Conservation (phyloP, 768 basidiomycete genomes). For the Auricularia auricula-judae region DNA sequence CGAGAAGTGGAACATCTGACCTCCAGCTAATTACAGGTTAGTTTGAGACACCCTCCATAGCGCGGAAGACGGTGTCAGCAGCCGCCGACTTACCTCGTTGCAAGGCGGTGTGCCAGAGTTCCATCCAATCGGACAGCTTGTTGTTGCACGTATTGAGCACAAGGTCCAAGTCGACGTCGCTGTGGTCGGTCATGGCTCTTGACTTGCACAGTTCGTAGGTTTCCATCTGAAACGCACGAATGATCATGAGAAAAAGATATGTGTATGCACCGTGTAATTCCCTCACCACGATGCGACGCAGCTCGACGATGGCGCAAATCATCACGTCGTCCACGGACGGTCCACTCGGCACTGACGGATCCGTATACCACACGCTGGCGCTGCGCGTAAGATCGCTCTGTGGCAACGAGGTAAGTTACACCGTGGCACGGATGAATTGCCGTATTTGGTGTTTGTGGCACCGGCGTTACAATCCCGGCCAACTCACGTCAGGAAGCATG, state of each 20-base stretch:
- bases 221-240: background rate
- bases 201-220: background rate
- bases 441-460: background rate
- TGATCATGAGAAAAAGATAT: background rate
- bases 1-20: conserved; percentile 64
- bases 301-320: conserved; percentile 61
- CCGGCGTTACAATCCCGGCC: background rate
- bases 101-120: conserved; percentile 66
- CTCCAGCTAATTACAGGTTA: conserved; percentile 36
- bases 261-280: background rate
- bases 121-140: conserved; percentile 62
- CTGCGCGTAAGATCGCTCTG: conserved; percentile 64
- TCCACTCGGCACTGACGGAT: conserved; percentile 25
- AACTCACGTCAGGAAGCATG: conserved; percentile 68
- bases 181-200: background rate
- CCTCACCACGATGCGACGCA: conserved; percentile 71
- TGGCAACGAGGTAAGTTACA: background rate
- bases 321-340: conserved; percentile 71
- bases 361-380: conserved; percentile 61
- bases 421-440: background rate
- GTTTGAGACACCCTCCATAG: background rate
- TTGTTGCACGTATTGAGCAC: conserved; percentile 62
- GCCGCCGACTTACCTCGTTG: conserved; percentile 37
- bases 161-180: conserved; percentile 19
- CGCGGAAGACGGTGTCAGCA: background rate